Evolutionary conservation across 257 asterid species (phyloP), one percentile per base, ranked within the genome.

Genomic region (Solanum clarkiae): DNA sequence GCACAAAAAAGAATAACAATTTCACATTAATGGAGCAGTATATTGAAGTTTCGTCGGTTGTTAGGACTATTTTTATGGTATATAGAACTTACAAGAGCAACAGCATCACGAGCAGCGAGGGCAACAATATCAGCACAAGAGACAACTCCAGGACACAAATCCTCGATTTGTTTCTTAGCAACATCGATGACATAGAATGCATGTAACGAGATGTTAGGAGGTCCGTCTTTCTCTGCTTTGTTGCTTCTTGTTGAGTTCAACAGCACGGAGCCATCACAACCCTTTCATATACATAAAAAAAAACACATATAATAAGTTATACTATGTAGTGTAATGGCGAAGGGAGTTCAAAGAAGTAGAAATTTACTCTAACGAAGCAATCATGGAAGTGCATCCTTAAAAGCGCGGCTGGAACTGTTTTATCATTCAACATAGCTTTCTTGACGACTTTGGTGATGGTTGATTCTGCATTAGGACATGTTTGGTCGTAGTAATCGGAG

Each of bases 321-420:
- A 36, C 42, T 36, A 4, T 36, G 18, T 54, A 57, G 24, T 57
- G 26, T 56, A 7, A 18, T 18, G 22, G 7, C 60, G 17, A 1
- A 7, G 22, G 63, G 10, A 7, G 22, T 56, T 18, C 4, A 68
- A 32, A 40, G 3, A 69, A 40, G 4, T 49, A 4, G n/a, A 55
- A 54, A 15, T 12, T 8, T 88, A 95, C 98, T 88, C 97, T 93
- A 79, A 95, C 86, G 85, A 95, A 94, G 82, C 98, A 95, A 81
- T 95, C 98, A 85, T 95, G 98, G 90, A 95, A 95, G 66, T 95
- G 97, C 98, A 92, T 92, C 86, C 98, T 87, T 20, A 95, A 97
- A 4, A 95, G 87, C n/a, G 97, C 97, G 11, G 98, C 98, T 0
- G 98, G 93, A 45, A 95, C 98, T 9, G 97, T 93, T 80, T 72